These are phyloP conservation scores for Hibiscus trionum DNA, from an alignment of 345 rosid genomes.

Conservation along the genomic window DNA sequence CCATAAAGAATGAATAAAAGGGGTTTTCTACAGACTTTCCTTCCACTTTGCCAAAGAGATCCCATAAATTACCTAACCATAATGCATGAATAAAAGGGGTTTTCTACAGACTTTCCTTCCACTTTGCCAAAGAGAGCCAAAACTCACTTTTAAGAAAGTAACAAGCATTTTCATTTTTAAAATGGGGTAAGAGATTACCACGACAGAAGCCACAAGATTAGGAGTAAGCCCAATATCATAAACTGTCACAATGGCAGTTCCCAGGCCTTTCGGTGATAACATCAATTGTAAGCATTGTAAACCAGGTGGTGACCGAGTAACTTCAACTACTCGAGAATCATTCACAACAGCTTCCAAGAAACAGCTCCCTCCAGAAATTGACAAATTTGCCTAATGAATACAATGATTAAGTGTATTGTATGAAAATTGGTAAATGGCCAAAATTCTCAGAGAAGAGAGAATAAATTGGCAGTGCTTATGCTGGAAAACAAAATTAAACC, in stretches of 20 bases:
- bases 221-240: slow-evolving; percentile 80
- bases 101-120: neutral
- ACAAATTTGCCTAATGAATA: slow-evolving; percentile 62
- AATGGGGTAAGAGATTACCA: slow-evolving; percentile 37
- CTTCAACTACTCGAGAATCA: slow-evolving; percentile 74
- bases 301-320: slow-evolving; percentile 54
- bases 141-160: no score
- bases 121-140: no score
- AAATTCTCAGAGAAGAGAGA: neutral
- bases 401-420: neutral
- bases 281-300: slow-evolving; percentile 69
- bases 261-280: slow-evolving; percentile 72
- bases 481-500: slow-evolving; percentile 1
- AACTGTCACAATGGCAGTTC: slow-evolving; percentile 69
- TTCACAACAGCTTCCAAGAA: slow-evolving; percentile 70
- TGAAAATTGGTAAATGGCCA: neutral
- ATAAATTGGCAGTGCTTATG: neutral
- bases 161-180: no score
- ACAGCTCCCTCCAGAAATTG: slow-evolving; percentile 90
- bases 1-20: neutral
- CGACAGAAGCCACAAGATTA: slow-evolving; percentile 58
- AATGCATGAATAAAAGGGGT: neutral
- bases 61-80: neutral
- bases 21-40: neutral
- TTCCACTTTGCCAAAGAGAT: no score